Percentiles rank a stretch among this genome's conserved stretches.
Evolutionary conservation across 2,329 filamentous ascomycete genomes (phyloP).

Genomic region (Esteya vermicola): DNA sequence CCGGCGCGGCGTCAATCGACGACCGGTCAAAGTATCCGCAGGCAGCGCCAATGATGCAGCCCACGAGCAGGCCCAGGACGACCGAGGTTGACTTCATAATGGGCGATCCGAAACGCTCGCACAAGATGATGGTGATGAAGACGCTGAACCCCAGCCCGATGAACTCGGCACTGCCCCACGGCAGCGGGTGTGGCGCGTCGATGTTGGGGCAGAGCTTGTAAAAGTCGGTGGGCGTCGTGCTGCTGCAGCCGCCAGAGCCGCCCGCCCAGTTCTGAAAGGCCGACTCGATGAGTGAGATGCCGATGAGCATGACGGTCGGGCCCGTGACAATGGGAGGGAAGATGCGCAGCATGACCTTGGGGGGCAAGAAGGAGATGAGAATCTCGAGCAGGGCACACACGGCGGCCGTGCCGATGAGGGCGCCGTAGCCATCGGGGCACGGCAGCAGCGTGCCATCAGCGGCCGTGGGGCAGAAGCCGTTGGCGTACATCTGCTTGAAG

Average conservation of each 20-base stretch:
- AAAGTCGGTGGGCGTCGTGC: conserved; percentile 33
- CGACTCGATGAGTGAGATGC: conserved; percentile 54
- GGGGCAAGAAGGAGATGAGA: conserved; percentile 59
- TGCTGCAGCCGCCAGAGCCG: conserved; percentile 47
- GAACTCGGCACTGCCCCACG: conserved; percentile 68
- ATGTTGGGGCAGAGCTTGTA: conserved; percentile 54
- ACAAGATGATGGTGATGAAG: conserved; percentile 65
- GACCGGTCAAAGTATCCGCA: conserved; percentile 64
- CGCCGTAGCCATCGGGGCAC: conserved; percentile 65
- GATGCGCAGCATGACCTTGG: conserved; percentile 51
- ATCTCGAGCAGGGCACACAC: conserved; percentile 57
- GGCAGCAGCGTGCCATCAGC: conserved; percentile 51
- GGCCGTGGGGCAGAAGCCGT: conserved; percentile 49
- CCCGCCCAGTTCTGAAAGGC: conserved; percentile 71
- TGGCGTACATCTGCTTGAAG: conserved; percentile 63
- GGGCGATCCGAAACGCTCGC: conserved; percentile 67
- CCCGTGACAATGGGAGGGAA: conserved; percentile 54
- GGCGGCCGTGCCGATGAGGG: conserved; percentile 55
- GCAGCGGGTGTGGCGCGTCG: conserved; percentile 53
- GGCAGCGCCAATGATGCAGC: conserved; percentile 66
- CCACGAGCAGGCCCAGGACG: conserved; percentile 57
- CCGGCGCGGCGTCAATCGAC: conserved; percentile 58
- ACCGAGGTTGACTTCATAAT: conserved; percentile 76
- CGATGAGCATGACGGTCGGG: conserved; percentile 47
- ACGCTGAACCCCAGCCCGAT: conserved; percentile 47